Evolutionary conservation across 2,329 filamentous ascomycete species (phyloP).

Genomic region (Fusarium setosum): DNA sequence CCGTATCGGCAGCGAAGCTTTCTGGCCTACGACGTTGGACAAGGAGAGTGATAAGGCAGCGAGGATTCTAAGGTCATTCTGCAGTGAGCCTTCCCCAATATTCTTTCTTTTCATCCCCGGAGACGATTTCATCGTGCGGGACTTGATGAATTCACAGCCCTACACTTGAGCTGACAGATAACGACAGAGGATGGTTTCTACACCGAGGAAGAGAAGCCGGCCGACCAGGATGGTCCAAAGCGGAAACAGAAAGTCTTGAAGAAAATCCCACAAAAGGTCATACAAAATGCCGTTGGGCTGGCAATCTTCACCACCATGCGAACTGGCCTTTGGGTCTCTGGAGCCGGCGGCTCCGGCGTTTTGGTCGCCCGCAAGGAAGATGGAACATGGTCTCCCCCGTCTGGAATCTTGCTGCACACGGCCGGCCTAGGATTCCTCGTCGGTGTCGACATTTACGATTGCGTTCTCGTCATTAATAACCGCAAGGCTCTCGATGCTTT

Average conservation of each 20-base stretch:
- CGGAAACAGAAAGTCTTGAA: constrained; percentile 59
- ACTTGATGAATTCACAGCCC: neutral
- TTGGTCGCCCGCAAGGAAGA: constrained; percentile 72
- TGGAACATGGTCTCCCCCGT: constrained; percentile 81
- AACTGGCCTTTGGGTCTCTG: constrained; percentile 73
- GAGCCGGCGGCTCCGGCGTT: constrained; percentile 74
- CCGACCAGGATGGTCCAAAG: constrained; percentile 48
- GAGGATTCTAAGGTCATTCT: constrained; percentile 85
- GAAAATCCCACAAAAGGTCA: constrained; percentile 67
- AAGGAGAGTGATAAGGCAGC: constrained; percentile 92
- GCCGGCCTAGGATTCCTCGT: constrained; percentile 82
- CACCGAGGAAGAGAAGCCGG: constrained; percentile 48
- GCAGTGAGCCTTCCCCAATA: constrained; percentile 66
- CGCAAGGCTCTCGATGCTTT: constrained; percentile 80
- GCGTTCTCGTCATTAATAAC: constrained; percentile 86
- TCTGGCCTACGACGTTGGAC: constrained; percentile 87
- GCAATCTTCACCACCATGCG: constrained; percentile 79
- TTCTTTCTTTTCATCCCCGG: too few species aligned
- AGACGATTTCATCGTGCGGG: too few species aligned
- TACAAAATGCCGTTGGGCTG: constrained; percentile 73
- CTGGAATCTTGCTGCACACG: constrained; percentile 83
- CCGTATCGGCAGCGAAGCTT: constrained; percentile 82
- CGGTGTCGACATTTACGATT: constrained; percentile 89
- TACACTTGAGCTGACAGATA: neutral
- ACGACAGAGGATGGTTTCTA: constrained; percentile 64